Conservation (phyloP, 2,329 filamentous ascomycete species). For the Coniochaeta sp. region DNA sequence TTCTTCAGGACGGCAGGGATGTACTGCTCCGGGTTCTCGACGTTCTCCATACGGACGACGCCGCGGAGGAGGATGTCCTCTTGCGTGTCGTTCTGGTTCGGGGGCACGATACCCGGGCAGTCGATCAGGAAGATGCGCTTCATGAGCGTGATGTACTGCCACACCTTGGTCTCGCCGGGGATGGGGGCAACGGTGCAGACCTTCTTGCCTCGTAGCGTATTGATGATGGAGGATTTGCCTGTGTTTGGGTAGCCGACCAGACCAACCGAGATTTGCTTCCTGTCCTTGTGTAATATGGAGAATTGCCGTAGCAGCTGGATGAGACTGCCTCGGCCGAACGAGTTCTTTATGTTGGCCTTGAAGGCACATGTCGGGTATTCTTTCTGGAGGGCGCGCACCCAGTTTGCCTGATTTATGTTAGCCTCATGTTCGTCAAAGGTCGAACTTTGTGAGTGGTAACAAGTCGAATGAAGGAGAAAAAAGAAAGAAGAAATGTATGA, state of each 20-base stretch:
- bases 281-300: constrained; percentile 76
- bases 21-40: constrained; percentile 94
- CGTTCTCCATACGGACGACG: constrained; percentile 90
- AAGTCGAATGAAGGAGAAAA: constrained; percentile 16
- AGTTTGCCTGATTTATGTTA: constrained; percentile 60
- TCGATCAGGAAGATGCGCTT: constrained; percentile 89
- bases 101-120: constrained; percentile 92
- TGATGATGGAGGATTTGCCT: constrained; percentile 95
- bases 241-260: constrained; percentile 76
- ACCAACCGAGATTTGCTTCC: constrained; percentile 92
- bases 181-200: constrained; percentile 92
- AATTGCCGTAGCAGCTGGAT: constrained; percentile 92
- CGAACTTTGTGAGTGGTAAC: constrained; percentile 16
- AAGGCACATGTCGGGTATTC: constrained; percentile 93
- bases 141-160: constrained; percentile 95
- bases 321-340: constrained; percentile 90
- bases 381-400: constrained; percentile 83
- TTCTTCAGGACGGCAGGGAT: constrained; percentile 73
- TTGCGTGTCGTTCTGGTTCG: constrained; percentile 73
- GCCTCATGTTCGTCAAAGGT: background rate
- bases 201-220: constrained; percentile 89
- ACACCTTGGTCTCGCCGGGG: constrained; percentile 86
- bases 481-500: constrained; percentile 53
- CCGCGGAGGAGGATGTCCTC: constrained; percentile 85
- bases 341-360: constrained; percentile 89